phyloP scores from a whole-genome alignment of 2,329 filamentous ascomycete species.

The Pseudocercospora ulei region DNA sequence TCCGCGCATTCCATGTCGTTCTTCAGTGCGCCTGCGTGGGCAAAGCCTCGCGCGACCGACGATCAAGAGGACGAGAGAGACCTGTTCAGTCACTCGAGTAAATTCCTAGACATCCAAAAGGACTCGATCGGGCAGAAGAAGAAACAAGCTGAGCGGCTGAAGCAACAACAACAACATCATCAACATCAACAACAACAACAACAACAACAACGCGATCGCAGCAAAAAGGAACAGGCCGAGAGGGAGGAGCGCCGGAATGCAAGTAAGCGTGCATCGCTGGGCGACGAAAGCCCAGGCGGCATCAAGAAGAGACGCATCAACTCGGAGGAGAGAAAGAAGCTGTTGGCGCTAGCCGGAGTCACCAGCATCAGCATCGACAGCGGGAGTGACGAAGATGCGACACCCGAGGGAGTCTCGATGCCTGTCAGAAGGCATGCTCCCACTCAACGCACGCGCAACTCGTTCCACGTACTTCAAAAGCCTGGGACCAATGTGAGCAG shows the following conservation, averaged over 20 bases:
- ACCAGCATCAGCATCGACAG: constrained; percentile 12
- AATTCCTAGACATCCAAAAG: constrained; percentile 32
- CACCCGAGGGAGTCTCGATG: constrained; percentile 8
- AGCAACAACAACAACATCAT: constrained; percentile 28
- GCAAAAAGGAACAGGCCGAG: constrained; percentile 29
- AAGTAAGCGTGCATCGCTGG: constrained; percentile 26
- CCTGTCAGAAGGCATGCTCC: constrained; percentile 15
- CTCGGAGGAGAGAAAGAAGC: constrained; percentile 23
- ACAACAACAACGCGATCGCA: constrained; percentile 24
- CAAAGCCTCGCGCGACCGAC: constrained; percentile 17
- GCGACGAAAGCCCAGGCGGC: constrained; percentile 15
- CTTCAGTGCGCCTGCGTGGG: constrained; percentile 30
- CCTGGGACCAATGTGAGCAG: constrained; percentile 6
- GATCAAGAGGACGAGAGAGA: constrained; percentile 22
- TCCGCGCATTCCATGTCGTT: constrained; percentile 24
- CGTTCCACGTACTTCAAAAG: constrained; percentile 8
- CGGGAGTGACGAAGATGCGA: constrained; percentile 14
- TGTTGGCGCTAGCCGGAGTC: constrained; percentile 21
- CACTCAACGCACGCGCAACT: constrained; percentile 16
- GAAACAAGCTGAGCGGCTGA: constrained; percentile 34
- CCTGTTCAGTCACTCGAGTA: constrained; percentile 40
- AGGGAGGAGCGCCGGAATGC: constrained; percentile 30
- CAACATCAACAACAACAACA: constrained; percentile 28
- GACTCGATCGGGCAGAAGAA: constrained; percentile 18
- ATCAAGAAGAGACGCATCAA: constrained; percentile 29